Base-by-base conservation (phyloP, 768 basidiomycete species). In the Psilocybe azurescens region DNA sequence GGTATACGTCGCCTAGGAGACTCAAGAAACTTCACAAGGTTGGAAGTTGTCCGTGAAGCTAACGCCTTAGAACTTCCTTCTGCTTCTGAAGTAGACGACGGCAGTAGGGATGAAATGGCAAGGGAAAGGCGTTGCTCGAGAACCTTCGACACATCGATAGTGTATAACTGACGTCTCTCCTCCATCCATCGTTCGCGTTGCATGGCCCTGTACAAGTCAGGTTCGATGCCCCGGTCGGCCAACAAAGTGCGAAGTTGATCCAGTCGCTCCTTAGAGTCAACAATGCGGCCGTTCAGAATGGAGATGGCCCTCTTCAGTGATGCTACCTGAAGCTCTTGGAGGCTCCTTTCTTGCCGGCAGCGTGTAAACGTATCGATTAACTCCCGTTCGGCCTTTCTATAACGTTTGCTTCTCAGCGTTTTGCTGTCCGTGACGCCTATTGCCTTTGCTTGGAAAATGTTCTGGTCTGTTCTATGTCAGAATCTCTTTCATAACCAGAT, bases 111-210 rank as follows among this genome's bases (percentile, higher is more conserved):
- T 46, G 67, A 63, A 36, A 44, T 9, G 14, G n/a, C 14, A 16
- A 16, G 5, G 41, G 41, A 13, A n/a, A 83, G 67, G 39, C 79
- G 77, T 61, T 75, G 73, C 58, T 71, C 72, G 59, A 83, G 60
- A 28, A 58, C 62, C 64, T 77, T 73, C 30, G 75, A 70, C 58
- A 84, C 75, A 53, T 76, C 66, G 58, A 77, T 73, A 18, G 76
- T 74, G 20, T 71, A 75, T 32, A 64, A 56, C 57, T 78, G 77
- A 59, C 79, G 74, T 62, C 77, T 78, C 65, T 87, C 85, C 61
- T 82, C 80, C 72, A 79, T 74, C 84, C 84, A 86, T 32, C 82
- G 78, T 53, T 84, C 77, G 1, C 76, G 77, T 61, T 83, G 79
- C 44, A 83, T 70, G 8, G 76, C 61, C 59, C 73, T 70, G 60